Conservation (phyloP, 208 protist species). For the Trypanosomatidae sp. region DNA sequence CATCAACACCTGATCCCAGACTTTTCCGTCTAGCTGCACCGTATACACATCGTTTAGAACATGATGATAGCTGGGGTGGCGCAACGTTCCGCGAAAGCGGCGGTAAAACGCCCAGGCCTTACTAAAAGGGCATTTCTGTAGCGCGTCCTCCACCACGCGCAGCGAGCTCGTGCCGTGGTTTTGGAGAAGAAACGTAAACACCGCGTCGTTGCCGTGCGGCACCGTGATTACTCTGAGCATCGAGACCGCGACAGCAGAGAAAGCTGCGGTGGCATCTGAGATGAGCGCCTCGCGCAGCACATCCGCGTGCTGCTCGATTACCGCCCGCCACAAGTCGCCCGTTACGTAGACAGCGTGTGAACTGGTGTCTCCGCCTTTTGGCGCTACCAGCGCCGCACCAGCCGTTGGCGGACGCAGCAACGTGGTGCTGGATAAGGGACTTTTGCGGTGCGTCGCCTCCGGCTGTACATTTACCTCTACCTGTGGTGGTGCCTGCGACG, state of each 20-base stretch:
- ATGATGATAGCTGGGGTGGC: background rate
- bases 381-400: background rate
- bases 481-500: background rate
- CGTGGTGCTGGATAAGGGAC: constrained; percentile 2
- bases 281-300: constrained; percentile 7
- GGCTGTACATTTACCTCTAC: background rate
- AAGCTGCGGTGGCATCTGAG: background rate
- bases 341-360: constrained; percentile 13
- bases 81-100: background rate
- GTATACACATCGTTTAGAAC: background rate
- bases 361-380: background rate
- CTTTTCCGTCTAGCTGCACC: constrained; percentile 10
- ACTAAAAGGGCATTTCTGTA: constrained; percentile 11
- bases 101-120: background rate
- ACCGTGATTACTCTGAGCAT: constrained; percentile 1
- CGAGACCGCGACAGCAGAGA: background rate
- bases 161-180: background rate
- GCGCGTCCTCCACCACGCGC: background rate
- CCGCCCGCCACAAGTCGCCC: constrained; percentile 9
- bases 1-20: constrained; percentile 14
- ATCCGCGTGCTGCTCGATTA: constrained; percentile 7
- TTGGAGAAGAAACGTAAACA: constrained; percentile 16
- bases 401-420: background rate
- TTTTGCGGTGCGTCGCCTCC: background rate
- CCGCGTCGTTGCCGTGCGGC: background rate